These are phyloP conservation scores for Hygrophila difformis DNA, from an alignment of 257 asterid genomes.

Conservation along the genomic window DNA sequence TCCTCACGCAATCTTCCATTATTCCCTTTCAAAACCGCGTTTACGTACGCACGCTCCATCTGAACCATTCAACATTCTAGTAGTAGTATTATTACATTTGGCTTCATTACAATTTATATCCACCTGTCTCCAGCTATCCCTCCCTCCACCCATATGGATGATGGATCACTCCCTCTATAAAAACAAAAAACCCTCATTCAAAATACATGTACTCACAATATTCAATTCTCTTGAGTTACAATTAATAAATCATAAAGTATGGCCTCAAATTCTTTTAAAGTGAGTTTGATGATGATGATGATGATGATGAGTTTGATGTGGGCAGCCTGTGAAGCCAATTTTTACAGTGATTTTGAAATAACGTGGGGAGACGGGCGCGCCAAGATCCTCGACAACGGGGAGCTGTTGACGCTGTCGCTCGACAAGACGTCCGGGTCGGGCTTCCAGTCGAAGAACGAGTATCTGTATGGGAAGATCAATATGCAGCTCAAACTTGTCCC, in stretches of 20 bases:
- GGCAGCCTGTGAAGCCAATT: constrained; percentile 9
- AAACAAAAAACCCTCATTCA: background rate
- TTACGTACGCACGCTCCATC: background rate
- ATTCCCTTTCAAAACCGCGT: constrained; percentile 20
- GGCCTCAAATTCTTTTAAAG: background rate
- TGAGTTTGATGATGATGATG: constrained; percentile 1
- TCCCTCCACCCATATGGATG: constrained; percentile 13
- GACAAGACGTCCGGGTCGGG: constrained; percentile 27
- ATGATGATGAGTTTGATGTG: background rate
- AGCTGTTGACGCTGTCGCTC: constrained; percentile 25
- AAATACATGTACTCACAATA: background rate
- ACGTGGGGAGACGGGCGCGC: too few species aligned
- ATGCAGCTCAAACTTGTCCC: constrained; percentile 31
- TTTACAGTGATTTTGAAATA: constrained; percentile 17
- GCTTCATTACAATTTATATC: background rate
- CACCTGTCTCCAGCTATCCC: constrained; percentile 13
- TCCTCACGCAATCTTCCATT: background rate
- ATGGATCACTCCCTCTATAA: too few species aligned
- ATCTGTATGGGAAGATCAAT: constrained; percentile 20
- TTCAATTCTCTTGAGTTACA: too few species aligned
- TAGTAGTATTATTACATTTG: background rate
- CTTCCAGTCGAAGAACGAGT: constrained; percentile 22
- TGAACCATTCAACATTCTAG: too few species aligned
- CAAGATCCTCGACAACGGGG: constrained; percentile 20
- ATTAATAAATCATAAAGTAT: background rate